Conservation (phyloP, 192 early-diverging fungal species). For the Phlyctochytrium bullatum region DNA sequence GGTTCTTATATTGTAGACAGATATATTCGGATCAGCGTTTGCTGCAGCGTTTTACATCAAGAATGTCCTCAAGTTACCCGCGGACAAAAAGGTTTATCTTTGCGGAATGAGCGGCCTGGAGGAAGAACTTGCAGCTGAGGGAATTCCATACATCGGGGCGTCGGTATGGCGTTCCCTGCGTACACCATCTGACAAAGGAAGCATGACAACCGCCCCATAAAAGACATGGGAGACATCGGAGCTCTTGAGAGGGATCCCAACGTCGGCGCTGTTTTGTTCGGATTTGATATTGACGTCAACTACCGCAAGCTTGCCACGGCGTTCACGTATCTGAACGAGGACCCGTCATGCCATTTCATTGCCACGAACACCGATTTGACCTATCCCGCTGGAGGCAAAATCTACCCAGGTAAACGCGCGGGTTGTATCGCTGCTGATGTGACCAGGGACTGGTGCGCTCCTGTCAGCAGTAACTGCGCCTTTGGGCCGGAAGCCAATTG, state of each 20-base stretch:
- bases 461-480: constrained; percentile 69
- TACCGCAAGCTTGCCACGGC: constrained; percentile 93
- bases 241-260: constrained; percentile 60
- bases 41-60: constrained; percentile 90
- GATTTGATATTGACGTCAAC: constrained; percentile 89
- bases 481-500: constrained; percentile 72
- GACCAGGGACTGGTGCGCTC: constrained; percentile 76
- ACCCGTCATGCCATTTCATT: constrained; percentile 77
- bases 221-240: constrained; percentile 48
- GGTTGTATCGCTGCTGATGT: neutral
- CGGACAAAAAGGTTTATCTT: constrained; percentile 87
- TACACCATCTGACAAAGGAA: neutral
- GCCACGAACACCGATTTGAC: constrained; percentile 92
- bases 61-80: constrained; percentile 78
- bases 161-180: constrained; percentile 29
- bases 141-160: constrained; percentile 62
- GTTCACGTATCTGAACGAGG: constrained; percentile 73
- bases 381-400: constrained; percentile 72
- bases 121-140: constrained; percentile 79
- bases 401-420: constrained; percentile 81
- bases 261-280: constrained; percentile 90
- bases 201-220: constrained; percentile 50
- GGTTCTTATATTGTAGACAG: constrained; percentile 53
- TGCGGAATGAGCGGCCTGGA: constrained; percentile 85
- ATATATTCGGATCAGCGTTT: constrained; percentile 91